phyloP scores from a whole-genome alignment of 2,329 filamentous ascomycete genomes.

The Trichoderma citrinoviride region DNA sequence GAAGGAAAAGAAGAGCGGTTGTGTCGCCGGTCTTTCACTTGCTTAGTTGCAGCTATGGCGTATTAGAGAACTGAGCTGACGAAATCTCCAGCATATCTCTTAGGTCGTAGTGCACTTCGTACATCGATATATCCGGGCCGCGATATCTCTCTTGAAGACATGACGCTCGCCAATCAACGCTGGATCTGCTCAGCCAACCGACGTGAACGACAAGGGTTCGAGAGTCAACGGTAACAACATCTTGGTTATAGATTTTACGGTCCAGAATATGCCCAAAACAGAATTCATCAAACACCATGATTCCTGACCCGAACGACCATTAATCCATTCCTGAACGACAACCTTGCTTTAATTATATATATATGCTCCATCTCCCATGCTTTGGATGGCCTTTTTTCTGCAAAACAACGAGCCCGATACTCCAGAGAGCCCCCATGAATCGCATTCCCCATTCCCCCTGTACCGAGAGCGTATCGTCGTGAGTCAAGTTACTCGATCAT shows the following conservation, averaged over 20 bases:
- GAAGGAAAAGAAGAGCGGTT: neutral
- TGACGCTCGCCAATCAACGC: neutral
- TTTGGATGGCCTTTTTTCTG: slow-evolving; percentile 10
- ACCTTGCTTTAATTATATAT: slow-evolving; percentile 13
- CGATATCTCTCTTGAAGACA: neutral
- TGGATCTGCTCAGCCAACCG: slow-evolving; percentile 3
- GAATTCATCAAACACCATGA: neutral
- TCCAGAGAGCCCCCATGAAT: slow-evolving; percentile 13
- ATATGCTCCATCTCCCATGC: slow-evolving; percentile 13
- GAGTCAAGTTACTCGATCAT: slow-evolving; percentile 60
- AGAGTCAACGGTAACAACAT: neutral
- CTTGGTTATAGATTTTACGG: neutral
- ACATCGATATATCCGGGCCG: neutral
- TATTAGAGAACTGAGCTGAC: slow-evolving; percentile 3
- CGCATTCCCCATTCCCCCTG: slow-evolving; percentile 32
- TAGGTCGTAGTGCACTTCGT: neutral
- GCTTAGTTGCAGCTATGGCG: slow-evolving; percentile 7
- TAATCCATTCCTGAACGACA: slow-evolving; percentile 10
- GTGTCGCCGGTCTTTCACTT: neutral
- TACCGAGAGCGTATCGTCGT: neutral
- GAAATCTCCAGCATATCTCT: neutral
- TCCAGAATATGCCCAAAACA: neutral
- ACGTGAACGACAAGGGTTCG: neutral
- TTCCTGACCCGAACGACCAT: slow-evolving; percentile 7
- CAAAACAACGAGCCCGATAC: slow-evolving; percentile 8